Evolutionary conservation across 768 basidiomycete species (phyloP).

Genomic region (Floccularia luteovirens): DNA sequence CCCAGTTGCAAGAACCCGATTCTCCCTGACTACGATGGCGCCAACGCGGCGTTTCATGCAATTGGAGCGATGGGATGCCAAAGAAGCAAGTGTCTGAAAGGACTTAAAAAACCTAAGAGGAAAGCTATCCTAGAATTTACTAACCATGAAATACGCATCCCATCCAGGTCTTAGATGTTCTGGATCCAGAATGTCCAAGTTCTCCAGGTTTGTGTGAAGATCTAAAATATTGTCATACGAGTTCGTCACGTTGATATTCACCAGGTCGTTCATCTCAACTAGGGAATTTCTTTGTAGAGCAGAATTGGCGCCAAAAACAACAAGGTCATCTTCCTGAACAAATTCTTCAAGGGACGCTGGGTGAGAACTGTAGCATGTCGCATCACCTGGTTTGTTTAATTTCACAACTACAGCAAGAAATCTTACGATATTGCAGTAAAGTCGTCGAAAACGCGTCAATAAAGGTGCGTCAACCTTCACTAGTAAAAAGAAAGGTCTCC

Average conservation of each 20-base stretch:
- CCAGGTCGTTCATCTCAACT: conserved; percentile 34
- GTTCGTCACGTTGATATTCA: conserved; percentile 59
- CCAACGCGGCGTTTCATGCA: conserved; percentile 98
- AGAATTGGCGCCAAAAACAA: conserved; percentile 46
- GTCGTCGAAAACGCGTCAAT: conserved; percentile 56
- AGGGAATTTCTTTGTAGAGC: conserved; percentile 12
- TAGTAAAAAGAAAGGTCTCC: conserved; percentile 87
- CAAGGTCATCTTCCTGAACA: conserved; percentile 60
- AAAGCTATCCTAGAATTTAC: conserved; percentile 7
- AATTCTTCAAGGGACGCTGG: conserved; percentile 60
- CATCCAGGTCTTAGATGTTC: conserved; percentile 82
- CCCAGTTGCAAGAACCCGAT: conserved; percentile 77
- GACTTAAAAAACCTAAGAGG: not conserved
- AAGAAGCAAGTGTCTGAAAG: conserved; percentile 72
- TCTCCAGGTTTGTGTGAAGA: conserved; percentile 58
- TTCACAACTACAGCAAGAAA: not conserved
- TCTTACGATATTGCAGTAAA: conserved; percentile 30
- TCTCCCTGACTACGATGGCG: conserved; percentile 83
- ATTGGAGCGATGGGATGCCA: conserved; percentile 86
- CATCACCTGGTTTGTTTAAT: not conserved
- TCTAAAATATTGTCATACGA: conserved; percentile 45
- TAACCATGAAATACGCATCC: conserved; percentile 97
- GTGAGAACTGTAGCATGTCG: conserved; percentile 4
- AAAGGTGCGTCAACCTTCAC: conserved; percentile 80
- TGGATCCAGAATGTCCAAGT: conserved; percentile 58